Evolutionary conservation across 257 asterid species (phyloP).

Genomic region (Scutellaria galericulata): DNA sequence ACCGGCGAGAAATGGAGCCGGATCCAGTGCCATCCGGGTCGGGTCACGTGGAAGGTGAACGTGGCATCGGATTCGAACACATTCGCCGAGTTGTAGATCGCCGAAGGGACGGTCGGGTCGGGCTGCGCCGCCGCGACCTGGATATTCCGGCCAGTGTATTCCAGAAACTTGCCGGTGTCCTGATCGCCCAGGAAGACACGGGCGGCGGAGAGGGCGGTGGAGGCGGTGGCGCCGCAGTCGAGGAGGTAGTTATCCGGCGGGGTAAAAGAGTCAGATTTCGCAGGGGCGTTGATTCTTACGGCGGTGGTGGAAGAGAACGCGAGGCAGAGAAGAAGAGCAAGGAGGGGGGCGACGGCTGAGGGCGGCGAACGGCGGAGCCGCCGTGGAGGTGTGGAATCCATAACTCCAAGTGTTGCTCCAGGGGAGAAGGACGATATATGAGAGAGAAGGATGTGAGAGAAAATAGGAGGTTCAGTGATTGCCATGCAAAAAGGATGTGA

Average conservation of each 20-base stretch:
- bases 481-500: not conserved
- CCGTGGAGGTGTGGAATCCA: conserved; percentile 45
- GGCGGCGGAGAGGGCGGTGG: conserved; percentile 46
- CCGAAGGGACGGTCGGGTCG: conserved; percentile 41
- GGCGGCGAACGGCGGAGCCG: conserved; percentile 37
- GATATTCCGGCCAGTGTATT: conserved; percentile 47
- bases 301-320: conserved; percentile 28
- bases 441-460: conserved; percentile 31
- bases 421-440: conserved; percentile 34
- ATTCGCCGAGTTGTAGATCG: conserved; percentile 61
- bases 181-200: conserved; percentile 54
- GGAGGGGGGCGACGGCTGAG: conserved; percentile 40
- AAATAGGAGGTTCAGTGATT: conserved; percentile 20
- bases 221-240: conserved; percentile 58
- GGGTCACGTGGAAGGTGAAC: conserved; percentile 62
- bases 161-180: conserved; percentile 44
- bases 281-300: conserved; percentile 44
- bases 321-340: conserved; percentile 49
- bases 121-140: conserved; percentile 42
- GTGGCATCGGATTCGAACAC: conserved; percentile 59
- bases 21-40: conserved; percentile 88
- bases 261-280: conserved; percentile 51
- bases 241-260: conserved; percentile 70
- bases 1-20: conserved; percentile 72
- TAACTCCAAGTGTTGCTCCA: conserved; percentile 47